These are phyloP conservation scores for Fusarium paranaense DNA, from an alignment of 2,329 filamentous ascomycete genomes.

Conservation along the genomic window DNA sequence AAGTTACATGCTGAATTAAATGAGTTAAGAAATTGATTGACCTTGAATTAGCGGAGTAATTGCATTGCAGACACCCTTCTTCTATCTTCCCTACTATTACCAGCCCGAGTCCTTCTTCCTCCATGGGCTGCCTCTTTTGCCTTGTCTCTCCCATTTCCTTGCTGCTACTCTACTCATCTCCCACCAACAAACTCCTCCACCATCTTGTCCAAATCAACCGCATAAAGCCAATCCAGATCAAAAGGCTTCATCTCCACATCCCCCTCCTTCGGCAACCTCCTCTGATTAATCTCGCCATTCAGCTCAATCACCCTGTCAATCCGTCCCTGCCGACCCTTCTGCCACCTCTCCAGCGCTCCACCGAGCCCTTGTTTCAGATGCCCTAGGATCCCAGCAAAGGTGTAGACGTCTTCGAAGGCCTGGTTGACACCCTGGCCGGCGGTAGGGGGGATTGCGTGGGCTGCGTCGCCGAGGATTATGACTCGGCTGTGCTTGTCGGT, in stretches of 20 bases:
- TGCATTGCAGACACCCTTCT: not conserved
- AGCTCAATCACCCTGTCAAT: conserved; percentile 60
- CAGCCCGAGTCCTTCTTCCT: not conserved
- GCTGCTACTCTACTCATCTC: not conserved
- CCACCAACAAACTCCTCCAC: conserved; percentile 39
- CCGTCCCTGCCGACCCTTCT: conserved; percentile 59
- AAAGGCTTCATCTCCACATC: conserved; percentile 41
- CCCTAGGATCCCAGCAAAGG: conserved; percentile 54
- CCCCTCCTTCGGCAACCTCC: conserved; percentile 55
- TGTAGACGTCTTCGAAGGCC: conserved; percentile 63
- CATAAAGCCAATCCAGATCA: conserved; percentile 59
- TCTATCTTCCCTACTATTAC: not conserved
- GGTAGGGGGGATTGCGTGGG: conserved; percentile 61
- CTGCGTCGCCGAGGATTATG: conserved; percentile 61
- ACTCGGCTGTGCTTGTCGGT: conserved; percentile 46
- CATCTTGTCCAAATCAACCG: conserved; percentile 51
- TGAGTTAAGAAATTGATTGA: not conserved
- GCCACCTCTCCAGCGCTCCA: conserved; percentile 52
- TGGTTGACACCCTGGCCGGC: conserved; percentile 61
- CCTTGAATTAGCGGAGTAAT: not conserved
- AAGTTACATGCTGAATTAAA: not conserved
- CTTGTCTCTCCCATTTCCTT: not conserved
- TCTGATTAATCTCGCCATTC: conserved; percentile 60
- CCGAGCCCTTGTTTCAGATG: conserved; percentile 33
- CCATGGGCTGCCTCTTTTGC: not conserved